Percentiles rank a stretch among this genome's conserved stretches.
Conservation (phyloP, 2,329 filamentous ascomycete genomes). For the Penicillium sp. region DNA sequence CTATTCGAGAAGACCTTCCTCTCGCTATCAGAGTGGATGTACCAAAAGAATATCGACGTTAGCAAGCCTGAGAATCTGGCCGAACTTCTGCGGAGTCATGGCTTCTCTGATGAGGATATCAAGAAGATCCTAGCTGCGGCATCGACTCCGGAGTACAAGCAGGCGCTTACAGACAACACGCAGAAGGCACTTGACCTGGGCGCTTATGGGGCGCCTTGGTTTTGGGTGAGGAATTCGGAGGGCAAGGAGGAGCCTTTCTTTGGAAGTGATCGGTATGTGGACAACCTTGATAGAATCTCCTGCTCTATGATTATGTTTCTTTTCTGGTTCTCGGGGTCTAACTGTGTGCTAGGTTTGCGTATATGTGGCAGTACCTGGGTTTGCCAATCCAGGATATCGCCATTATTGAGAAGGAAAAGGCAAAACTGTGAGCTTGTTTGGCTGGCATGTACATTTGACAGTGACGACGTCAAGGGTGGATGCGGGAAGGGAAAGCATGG, state of each 20-base stretch:
- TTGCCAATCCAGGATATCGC: conserved; percentile 43
- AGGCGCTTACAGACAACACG: conserved; percentile 59
- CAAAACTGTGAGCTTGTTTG: conserved; percentile 9
- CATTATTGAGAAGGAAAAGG: conserved; percentile 23
- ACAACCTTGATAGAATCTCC: neutral
- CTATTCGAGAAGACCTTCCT: conserved; percentile 57
- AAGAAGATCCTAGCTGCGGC: conserved; percentile 57
- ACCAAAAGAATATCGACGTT: conserved; percentile 61
- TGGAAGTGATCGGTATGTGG: conserved; percentile 67
- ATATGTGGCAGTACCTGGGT: conserved; percentile 66
- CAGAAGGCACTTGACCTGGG: conserved; percentile 62
- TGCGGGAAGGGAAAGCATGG: neutral
- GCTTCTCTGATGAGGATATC: conserved; percentile 47
- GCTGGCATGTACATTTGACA: too few species aligned
- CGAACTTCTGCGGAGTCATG: conserved; percentile 35
- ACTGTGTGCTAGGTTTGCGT: conserved; percentile 37
- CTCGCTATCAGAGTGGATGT: conserved; percentile 62
- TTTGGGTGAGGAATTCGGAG: conserved; percentile 58
- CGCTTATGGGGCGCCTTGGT: conserved; percentile 77
- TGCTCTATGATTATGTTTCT: neutral
- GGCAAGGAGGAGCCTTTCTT: conserved; percentile 70
- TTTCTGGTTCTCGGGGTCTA: neutral
- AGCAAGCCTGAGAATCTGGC: conserved; percentile 58
- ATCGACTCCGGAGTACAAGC: conserved; percentile 52
- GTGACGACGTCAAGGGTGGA: too few species aligned